Percentiles rank a stretch among this genome's conserved stretches.
These are phyloP conservation scores for Penicillium sp. DNA, from an alignment of 2,329 filamentous ascomycete species.

Conservation along the genomic window DNA sequence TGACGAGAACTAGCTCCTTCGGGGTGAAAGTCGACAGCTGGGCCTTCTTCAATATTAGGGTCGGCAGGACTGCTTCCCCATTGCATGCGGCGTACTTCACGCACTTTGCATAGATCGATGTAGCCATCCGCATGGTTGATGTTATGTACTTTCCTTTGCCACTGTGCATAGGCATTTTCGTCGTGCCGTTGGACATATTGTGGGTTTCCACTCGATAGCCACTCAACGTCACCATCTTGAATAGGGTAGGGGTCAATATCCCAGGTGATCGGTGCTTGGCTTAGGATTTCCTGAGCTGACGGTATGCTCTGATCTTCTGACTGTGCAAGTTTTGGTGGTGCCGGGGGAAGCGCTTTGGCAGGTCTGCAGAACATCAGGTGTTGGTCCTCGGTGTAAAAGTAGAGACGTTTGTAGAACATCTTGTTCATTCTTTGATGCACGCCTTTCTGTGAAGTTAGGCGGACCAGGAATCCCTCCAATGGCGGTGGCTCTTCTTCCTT, in stretches of 20 bases:
- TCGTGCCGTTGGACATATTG: slow-evolving; percentile 54
- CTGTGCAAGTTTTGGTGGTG: slow-evolving; percentile 55
- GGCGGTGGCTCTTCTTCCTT: slow-evolving; percentile 60
- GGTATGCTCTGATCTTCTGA: slow-evolving; percentile 51
- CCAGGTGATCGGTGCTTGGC: slow-evolving; percentile 61
- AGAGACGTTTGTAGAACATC: slow-evolving; percentile 65
- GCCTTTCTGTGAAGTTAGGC: slow-evolving; percentile 64
- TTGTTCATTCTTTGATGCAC: slow-evolving; percentile 58
- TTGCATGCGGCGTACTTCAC: slow-evolving; percentile 57
- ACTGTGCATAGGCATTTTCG: slow-evolving; percentile 60
- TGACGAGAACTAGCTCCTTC: slow-evolving; percentile 46
- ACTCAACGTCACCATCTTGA: slow-evolving; percentile 54
- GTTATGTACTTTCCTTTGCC: slow-evolving; percentile 59
- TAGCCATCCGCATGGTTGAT: slow-evolving; percentile 63
- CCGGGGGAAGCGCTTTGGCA: slow-evolving; percentile 59
- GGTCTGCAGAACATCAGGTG: slow-evolving; percentile 64
- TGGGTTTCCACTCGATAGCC: slow-evolving; percentile 53
- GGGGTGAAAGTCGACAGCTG: slow-evolving; percentile 58
- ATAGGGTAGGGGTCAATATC: slow-evolving; percentile 63
- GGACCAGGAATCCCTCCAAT: slow-evolving; percentile 65
- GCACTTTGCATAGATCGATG: slow-evolving; percentile 61
- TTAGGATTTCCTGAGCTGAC: slow-evolving; percentile 54
- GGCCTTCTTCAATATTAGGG: slow-evolving; percentile 51
- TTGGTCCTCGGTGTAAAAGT: slow-evolving; percentile 65
- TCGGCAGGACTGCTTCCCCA: slow-evolving; percentile 56